Evolutionary conservation across 805 yeast genomes (phyloP).

Genomic region (Sporopachydermia lactativora): DNA sequence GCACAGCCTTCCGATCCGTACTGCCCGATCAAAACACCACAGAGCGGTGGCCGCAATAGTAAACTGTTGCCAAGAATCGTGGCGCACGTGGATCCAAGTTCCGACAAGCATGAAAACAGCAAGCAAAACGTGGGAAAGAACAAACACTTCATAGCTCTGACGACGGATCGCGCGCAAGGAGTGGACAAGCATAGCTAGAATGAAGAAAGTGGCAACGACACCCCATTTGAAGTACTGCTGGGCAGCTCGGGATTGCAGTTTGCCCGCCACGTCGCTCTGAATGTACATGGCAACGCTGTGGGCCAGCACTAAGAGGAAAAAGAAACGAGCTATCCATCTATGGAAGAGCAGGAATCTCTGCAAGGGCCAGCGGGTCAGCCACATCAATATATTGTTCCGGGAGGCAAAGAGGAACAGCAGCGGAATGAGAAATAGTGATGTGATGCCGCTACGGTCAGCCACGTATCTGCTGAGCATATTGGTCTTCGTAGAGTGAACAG

Average conservation of each 20-base stretch:
- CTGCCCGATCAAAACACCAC: conserved; percentile 56
- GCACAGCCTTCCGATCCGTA: conserved; percentile 39
- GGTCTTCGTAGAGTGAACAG: conserved; percentile 21
- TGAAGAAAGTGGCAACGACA: conserved; percentile 27
- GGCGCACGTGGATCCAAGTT: conserved; percentile 41
- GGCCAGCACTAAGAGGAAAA: conserved; percentile 33
- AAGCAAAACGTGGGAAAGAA: conserved; percentile 40
- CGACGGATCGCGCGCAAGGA: conserved; percentile 38
- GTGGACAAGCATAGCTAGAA: conserved; percentile 31
- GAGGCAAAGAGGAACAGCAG: conserved; percentile 50
- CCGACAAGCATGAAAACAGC: conserved; percentile 39
- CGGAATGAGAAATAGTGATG: conserved; percentile 27
- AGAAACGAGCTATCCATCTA: conserved; percentile 46
- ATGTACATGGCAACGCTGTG: conserved; percentile 45
- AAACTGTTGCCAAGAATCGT: conserved; percentile 35
- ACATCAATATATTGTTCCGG: conserved; percentile 54
- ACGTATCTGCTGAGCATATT: conserved; percentile 25
- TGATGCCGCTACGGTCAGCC: conserved; percentile 28
- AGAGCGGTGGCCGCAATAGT: conserved; percentile 41
- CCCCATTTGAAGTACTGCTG: conserved; percentile 26
- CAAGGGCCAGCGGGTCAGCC: conserved; percentile 47
- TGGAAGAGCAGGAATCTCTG: conserved; percentile 51
- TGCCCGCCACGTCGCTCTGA: no score
- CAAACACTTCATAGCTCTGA: conserved; percentile 43
- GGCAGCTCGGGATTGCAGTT: no score